Percentiles rank a stretch among this genome's conserved stretches.
phyloP scores from a whole-genome alignment of 116 monocot species.

The Dioscorea cayenensis region DNA sequence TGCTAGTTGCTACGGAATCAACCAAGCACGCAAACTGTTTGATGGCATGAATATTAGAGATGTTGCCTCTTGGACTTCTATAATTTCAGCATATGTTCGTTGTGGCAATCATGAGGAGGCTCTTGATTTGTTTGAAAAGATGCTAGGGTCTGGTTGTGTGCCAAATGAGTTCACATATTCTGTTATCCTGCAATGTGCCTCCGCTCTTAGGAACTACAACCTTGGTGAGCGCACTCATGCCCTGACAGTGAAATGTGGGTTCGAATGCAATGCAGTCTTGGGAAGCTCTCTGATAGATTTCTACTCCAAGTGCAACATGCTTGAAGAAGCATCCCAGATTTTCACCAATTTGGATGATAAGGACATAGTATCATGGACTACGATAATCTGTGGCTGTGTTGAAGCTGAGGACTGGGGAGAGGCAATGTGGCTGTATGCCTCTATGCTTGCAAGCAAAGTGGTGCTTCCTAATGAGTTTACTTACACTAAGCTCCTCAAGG shows the following conservation, averaged over 20 bases:
- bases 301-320: constrained; percentile 30
- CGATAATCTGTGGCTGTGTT: constrained; percentile 56
- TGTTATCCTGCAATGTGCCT: constrained; percentile 37
- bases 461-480: constrained; percentile 62
- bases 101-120: constrained; percentile 24
- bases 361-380: constrained; percentile 66
- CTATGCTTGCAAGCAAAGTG: constrained; percentile 31
- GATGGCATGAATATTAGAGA: constrained; percentile 54
- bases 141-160: constrained; percentile 17
- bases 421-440: constrained; percentile 31
- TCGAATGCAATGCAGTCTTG: constrained; percentile 26
- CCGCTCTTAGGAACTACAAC: constrained; percentile 8
- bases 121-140: constrained; percentile 27
- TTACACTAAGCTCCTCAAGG: constrained; percentile 47
- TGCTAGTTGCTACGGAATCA: constrained; percentile 11
- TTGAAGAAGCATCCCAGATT: constrained; percentile 21
- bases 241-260: constrained; percentile 27
- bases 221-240: constrained; percentile 37
- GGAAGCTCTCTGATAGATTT: constrained; percentile 39
- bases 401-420: constrained; percentile 28
- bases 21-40: constrained; percentile 49
- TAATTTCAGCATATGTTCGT: constrained; percentile 40
- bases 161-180: constrained; percentile 72
- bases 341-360: constrained; percentile 25
- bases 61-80: constrained; percentile 60